Evolutionary conservation across 2,329 filamentous ascomycete species (phyloP).

Genomic region (Epichloe gansuensis): DNA sequence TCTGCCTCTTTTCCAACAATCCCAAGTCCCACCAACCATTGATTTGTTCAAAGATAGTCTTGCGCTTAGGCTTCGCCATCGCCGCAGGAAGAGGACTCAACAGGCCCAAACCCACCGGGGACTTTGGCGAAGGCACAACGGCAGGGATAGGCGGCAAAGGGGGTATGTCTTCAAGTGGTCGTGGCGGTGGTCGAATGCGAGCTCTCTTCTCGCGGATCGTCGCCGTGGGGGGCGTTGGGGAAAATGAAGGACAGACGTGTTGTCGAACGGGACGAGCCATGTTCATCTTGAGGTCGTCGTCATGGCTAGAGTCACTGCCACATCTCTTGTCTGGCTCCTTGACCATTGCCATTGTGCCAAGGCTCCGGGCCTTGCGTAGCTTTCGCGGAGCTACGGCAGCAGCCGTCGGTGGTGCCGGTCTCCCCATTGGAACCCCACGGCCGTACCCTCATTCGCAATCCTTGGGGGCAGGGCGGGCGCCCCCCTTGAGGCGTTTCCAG

Average conservation of each 20-base stretch:
- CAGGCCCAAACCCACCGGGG: slow-evolving; percentile 1
- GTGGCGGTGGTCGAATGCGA: slow-evolving; percentile 12
- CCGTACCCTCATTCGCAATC: slow-evolving; percentile 38
- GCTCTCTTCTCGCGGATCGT: slow-evolving; percentile 14
- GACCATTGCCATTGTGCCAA: slow-evolving; percentile 26
- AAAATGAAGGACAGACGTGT: slow-evolving; percentile 15
- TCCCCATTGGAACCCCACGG: slow-evolving; percentile 24
- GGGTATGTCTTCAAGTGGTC: slow-evolving; percentile 17
- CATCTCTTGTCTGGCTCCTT: slow-evolving; percentile 16
- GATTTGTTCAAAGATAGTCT: slow-evolving; percentile 33
- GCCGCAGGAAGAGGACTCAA: slow-evolving; percentile 6
- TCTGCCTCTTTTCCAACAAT: slow-evolving; percentile 32
- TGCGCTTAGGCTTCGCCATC: slow-evolving; percentile 25
- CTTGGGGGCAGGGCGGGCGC: slow-evolving; percentile 24
- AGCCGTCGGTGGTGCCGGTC: not conserved
- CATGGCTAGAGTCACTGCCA: slow-evolving; percentile 20
- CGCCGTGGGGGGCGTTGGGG: slow-evolving; percentile 23
- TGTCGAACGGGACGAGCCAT: slow-evolving; percentile 8
- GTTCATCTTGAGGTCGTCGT: slow-evolving; percentile 16
- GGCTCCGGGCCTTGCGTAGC: slow-evolving; percentile 18
- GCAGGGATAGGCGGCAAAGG: slow-evolving; percentile 14
- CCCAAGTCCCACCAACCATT: slow-evolving; percentile 45
- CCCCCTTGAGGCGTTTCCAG: slow-evolving; percentile 45
- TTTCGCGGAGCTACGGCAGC: slow-evolving; percentile 6
- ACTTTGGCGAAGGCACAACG: slow-evolving; percentile 6